Evolutionary conservation across 768 basidiomycete genomes (phyloP).

Genomic region (Calocybe gangraenosa): DNA sequence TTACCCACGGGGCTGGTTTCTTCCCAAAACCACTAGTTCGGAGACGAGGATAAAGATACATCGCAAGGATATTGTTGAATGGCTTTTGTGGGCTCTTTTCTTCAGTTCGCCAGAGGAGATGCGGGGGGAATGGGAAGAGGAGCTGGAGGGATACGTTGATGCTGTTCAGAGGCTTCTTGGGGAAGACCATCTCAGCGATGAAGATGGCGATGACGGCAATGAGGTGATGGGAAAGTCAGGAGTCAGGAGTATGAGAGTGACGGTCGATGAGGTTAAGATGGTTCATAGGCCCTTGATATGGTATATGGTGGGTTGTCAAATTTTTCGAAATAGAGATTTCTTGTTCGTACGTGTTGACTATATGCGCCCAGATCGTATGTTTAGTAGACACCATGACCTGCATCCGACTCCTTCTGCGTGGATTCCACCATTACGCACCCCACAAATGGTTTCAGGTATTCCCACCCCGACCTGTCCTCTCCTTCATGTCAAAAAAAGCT

Average conservation of each 20-base stretch:
- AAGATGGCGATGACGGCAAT: too few relatives aligned
- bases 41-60: conserved; percentile 27
- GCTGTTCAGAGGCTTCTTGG: neutral
- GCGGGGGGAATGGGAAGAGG: conserved; percentile 2
- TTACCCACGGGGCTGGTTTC: conserved; percentile 51
- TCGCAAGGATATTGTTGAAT: conserved; percentile 1
- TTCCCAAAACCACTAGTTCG: conserved; percentile 21
- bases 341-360: neutral
- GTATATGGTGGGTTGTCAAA: conserved; percentile 47
- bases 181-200: too few relatives aligned
- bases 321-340: neutral
- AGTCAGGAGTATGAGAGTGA: neutral
- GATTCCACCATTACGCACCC: conserved; percentile 52
- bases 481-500: conserved; percentile 39
- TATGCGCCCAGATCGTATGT: conserved; percentile 41
- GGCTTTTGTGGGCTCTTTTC: conserved; percentile 4
- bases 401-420: conserved; percentile 32
- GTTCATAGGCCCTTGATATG: conserved; percentile 59
- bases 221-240: neutral
- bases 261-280: conserved; percentile 38
- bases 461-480: conserved; percentile 46
- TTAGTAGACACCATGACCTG: conserved; percentile 44
- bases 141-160: neutral
- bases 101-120: neutral
- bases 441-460: conserved; percentile 36